Conservation (phyloP, 371 early-diverging fungal genomes). For the Mortierella sp. region DNA sequence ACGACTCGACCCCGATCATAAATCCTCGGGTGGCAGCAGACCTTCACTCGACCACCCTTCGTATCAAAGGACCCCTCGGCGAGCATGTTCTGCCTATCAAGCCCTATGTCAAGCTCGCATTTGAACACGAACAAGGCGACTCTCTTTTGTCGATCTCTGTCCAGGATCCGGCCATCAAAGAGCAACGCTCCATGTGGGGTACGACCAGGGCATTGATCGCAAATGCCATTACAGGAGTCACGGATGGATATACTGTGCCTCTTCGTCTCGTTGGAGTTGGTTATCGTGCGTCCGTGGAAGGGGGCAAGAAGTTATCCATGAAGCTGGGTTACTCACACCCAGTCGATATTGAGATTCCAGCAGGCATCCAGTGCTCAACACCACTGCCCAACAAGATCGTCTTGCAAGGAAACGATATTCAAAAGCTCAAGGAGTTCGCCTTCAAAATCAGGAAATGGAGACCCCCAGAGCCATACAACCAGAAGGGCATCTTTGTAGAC, state of each 20-base stretch:
- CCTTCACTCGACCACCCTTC: constrained; percentile 71
- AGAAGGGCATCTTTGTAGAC: constrained; percentile 97
- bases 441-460: constrained; percentile 91
- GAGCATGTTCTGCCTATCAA: constrained; percentile 78
- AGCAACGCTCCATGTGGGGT: constrained; percentile 96
- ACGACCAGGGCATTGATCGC: constrained; percentile 90
- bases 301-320: constrained; percentile 70
- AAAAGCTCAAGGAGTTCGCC: constrained; percentile 89
- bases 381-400: constrained; percentile 91
- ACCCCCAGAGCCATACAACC: constrained; percentile 98
- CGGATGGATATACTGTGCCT: constrained; percentile 88
- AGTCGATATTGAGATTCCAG: constrained; percentile 81
- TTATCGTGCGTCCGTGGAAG: constrained; percentile 90
- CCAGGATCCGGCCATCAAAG: constrained; percentile 65
- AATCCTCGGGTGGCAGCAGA: constrained; percentile 71
- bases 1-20: constrained; percentile 65
- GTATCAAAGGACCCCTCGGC: constrained; percentile 87
- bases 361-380: constrained; percentile 78
- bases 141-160: constrained; percentile 69
- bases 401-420: constrained; percentile 81
- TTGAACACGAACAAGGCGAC: constrained; percentile 62
- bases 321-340: constrained; percentile 94
- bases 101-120: constrained; percentile 77
- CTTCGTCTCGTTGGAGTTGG: constrained; percentile 94
- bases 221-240: constrained; percentile 90